These are phyloP conservation scores for Globisporangium mamillatum DNA, from an alignment of 352 stramenopile genomes.

Conservation along the genomic window DNA sequence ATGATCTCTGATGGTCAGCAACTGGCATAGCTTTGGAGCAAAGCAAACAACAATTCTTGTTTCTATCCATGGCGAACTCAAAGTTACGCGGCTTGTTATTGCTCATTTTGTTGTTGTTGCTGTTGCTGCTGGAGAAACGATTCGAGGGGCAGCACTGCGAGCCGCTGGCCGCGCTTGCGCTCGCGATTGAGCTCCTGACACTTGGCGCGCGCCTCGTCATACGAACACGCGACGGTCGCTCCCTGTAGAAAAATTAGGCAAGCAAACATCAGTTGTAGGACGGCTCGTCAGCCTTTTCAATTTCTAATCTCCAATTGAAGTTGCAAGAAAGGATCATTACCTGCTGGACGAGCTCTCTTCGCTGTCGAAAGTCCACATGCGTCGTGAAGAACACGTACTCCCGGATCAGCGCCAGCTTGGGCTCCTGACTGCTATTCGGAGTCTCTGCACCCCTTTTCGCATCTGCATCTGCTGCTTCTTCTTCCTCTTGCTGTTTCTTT, in stretches of 20 bases:
- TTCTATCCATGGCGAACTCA: background rate
- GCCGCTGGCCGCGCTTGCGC: conserved; percentile 44
- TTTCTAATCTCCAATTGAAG: background rate
- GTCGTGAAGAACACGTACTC: conserved; percentile 66
- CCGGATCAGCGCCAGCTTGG: conserved; percentile 10
- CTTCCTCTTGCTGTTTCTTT: conserved; percentile 12
- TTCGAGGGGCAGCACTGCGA: conserved; percentile 44
- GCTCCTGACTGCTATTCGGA: background rate
- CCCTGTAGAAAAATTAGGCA: conserved; percentile 27
- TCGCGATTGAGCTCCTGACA: conserved; percentile 47
- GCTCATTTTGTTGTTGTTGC: background rate
- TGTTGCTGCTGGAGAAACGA: conserved; percentile 38
- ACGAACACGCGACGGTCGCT: conserved; percentile 36
- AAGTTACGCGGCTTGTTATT: background rate
- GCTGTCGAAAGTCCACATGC: conserved; percentile 54
- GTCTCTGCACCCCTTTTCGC: no score
- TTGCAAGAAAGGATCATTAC: conserved; percentile 18
- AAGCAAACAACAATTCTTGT: background rate
- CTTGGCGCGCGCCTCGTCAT: conserved; percentile 44
- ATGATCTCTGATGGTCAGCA: background rate
- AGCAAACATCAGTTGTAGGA: background rate
- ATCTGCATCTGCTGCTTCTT: background rate
- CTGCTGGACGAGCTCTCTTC: conserved; percentile 49
- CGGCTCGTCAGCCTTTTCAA: background rate
- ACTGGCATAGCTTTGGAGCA: background rate